Conservation (phyloP, 305 asterid species). For the Solanum aculeatissimum region DNA sequence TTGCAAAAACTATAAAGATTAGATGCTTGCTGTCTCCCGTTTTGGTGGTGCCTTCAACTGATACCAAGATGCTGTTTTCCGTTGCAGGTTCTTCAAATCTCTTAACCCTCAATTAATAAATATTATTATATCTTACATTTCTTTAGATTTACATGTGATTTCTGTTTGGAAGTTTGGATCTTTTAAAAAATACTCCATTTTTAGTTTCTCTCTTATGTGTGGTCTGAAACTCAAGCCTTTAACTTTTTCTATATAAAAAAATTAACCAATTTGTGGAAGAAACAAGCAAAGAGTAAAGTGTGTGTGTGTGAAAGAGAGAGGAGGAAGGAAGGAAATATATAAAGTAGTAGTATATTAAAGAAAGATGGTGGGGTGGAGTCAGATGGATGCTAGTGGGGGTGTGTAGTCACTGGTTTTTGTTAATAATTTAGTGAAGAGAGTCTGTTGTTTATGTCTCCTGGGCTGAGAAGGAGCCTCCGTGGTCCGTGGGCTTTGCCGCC, state of each 20-base stretch:
- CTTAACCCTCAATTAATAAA: slow-evolving; percentile 13
- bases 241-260: not conserved
- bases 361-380: slow-evolving; percentile 28
- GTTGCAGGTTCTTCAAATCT: slow-evolving; percentile 38
- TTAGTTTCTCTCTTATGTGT: not conserved
- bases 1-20: slow-evolving; percentile 23
- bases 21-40: slow-evolving; percentile 69
- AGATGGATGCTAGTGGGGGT: slow-evolving; percentile 30
- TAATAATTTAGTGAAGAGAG: slow-evolving; percentile 59
- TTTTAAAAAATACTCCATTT: slow-evolving; percentile 11
- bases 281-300: not conserved
- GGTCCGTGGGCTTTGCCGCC: slow-evolving; percentile 88
- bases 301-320: not conserved
- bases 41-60: slow-evolving; percentile 50
- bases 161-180: slow-evolving; percentile 36
- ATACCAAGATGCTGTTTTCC: slow-evolving; percentile 72
- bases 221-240: not conserved
- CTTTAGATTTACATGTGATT: slow-evolving; percentile 18
- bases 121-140: slow-evolving; percentile 16
- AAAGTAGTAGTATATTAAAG: not conserved
- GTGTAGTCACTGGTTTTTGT: slow-evolving; percentile 30
- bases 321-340: not conserved
- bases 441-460: slow-evolving; percentile 66
- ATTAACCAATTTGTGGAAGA: not conserved
- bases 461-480: slow-evolving; percentile 65